Base-by-base conservation (phyloP, 345 rosid genomes). In the Gossypium mustelinum region DNA sequence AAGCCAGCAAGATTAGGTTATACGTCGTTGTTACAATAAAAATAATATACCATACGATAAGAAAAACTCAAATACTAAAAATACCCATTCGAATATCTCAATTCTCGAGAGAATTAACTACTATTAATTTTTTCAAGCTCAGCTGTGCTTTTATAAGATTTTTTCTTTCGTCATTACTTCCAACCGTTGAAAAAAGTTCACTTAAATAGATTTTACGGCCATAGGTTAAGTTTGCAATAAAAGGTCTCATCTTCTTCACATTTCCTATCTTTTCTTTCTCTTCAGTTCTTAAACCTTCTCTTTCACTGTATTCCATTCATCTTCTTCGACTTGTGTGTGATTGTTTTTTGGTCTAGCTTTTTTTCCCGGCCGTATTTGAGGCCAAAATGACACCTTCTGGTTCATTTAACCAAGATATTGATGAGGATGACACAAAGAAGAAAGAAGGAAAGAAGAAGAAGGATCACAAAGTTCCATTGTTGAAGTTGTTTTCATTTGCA, bases 401-500 rank as follows among this genome's bases (percentile, higher is more conserved):
- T 70, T 64, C 50, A 18, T n/a, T 64, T 9, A 25, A 4, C 70
- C 17, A 84, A 56, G 77, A 85, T 43, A 78, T 27, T 54, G 84
- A 78, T 17, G 87, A 78, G 7, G 41, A 34, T 20, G 85, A 78
- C 16, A 55, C 77, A 11, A 77, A 77, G 68, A 71, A 76, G 17
- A 76, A 75, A 59, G 74, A 60, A 39, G 68, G 6, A 34, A 70
- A 71, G 51, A 73, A 79, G 24, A 68, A 72, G 56, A 72, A 82
- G 54, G 68, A 65, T 7, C 45, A 55, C 11, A 86, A 79, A 43
- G 99, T 93, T 50, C 29, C 92, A 18, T 68, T 91, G 59, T 52
- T 90, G 9, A 95, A 95, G 71, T 77, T 95, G 9, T 95, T 95
- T 80, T 78, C 89, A 3, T 95, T 90, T 72, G 98, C 99, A 0